phyloP scores from a whole-genome alignment of 345 rosid genomes.

The Eucalyptus coolabah region DNA sequence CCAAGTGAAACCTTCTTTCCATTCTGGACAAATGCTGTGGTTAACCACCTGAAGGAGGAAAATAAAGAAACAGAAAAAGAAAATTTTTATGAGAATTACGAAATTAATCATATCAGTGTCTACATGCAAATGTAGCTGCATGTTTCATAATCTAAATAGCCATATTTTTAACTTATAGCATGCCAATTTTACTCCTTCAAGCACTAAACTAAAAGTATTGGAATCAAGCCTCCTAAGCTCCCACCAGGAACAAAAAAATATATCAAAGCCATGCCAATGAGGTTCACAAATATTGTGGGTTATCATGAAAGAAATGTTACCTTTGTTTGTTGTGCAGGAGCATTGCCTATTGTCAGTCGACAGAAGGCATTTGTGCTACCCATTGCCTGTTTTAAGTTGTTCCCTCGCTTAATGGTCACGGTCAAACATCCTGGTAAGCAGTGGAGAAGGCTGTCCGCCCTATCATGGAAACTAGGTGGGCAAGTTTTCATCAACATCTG shows the following conservation, averaged over 20 bases:
- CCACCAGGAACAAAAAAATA: not conserved
- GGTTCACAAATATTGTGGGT: not conserved
- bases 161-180: not conserved
- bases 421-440: slow-evolving; percentile 89
- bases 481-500: slow-evolving; percentile 78
- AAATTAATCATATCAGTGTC: not conserved
- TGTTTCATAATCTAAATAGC: not conserved
- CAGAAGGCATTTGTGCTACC: slow-evolving; percentile 83
- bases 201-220: not conserved
- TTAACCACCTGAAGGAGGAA: slow-evolving; percentile 44
- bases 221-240: not conserved
- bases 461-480: slow-evolving; percentile 79
- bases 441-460: slow-evolving; percentile 73
- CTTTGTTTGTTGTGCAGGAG: slow-evolving; percentile 86
- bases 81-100: not conserved
- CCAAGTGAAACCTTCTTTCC: slow-evolving; percentile 91
- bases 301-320: slow-evolving; percentile 6
- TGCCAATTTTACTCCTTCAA: not conserved
- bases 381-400: slow-evolving; percentile 73
- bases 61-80: not conserved
- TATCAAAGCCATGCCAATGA: not conserved
- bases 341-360: slow-evolving; percentile 65
- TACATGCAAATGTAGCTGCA: not conserved
- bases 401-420: slow-evolving; percentile 71
- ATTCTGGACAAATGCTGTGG: slow-evolving; percentile 62